Evolutionary conservation across 441 rosid genomes (phyloP), one percentile per base, ranked within the genome.

Genomic region (Adansonia madagascariensis): DNA sequence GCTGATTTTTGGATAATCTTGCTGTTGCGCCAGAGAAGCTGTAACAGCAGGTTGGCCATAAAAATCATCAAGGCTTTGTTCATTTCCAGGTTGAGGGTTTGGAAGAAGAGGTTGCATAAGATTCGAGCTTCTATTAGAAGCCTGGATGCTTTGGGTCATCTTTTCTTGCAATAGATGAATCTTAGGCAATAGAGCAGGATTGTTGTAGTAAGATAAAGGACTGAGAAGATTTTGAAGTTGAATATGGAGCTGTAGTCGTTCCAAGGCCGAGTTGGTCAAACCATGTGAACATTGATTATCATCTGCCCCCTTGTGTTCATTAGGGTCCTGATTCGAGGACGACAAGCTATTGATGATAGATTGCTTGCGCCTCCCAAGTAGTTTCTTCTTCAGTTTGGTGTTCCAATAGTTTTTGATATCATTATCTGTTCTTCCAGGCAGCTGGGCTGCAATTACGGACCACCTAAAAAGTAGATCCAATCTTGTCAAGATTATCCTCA

Each of bases 361-460:
- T 73, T 91, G 97, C 75, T 91, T 91, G 55, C 92, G 90, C 77
- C 94, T 84, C 75, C 97, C 98, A 0, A 91, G 89, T 6, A 91
- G 87, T 61, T 93, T 94, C 87, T 94, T 94, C 94, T 94, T 94
- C 86, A 94, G 63, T 75, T 93, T 91, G 55, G 97, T 92, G 86
- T 94, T 94, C 98, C 98, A 94, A 77, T 94, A 94, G 75, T 94
- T 94, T 83, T 94, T 94, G 43, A 94, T 91, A 83, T 94, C 98
- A 77, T 94, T 92, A 80, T 94, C 98, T 11, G 98, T 94, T 80
- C 98, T 88, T 75, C 98, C 98, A 27, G 98, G 97, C 81, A 94
- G 85, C 74, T 94, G 98, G 20, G 98, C 98, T 56, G 98, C 98
- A 85, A 94, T 94, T 85, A 94, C 90, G 43, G 98, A 94, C 97